Base-by-base conservation (phyloP, 225 moss, liverwort and hornwort species). In the Sphagnum tenellum region DNA sequence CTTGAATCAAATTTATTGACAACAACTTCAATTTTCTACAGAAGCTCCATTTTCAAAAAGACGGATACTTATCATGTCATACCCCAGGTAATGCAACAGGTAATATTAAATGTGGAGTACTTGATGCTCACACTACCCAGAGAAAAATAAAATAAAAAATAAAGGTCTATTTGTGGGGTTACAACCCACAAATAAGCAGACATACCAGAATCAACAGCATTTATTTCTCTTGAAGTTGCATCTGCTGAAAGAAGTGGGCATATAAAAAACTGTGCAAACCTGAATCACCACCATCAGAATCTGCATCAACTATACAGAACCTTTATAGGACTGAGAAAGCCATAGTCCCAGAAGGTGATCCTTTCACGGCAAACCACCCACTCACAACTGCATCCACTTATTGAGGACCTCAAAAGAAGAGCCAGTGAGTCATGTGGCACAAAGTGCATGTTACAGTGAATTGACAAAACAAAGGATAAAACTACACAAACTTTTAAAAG, bases 231-330 rank as follows among this genome's bases (percentile, higher is more conserved):
- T 63, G 90, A 88, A 62, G 89, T 86, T 71, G 96, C 96, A 87
- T 96, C 96, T 64, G 83, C 84, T 58, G 96, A 88, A 58, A 96
- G 79, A 66, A 90, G 79, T 53, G 96, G 96, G 69, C 96, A 88
- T 73, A 96, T 92, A 66, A 82, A 96, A 82, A 96, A 96, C 74
- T 96, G 96, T 51, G 96, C 89, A 64, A 96, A 96, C 82, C 94
- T 94, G 81, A 49, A 67, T 59, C 68, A 56, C 67, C 45, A 72
- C 29, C 29, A n/a, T 62, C 62, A n/a, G 62, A 44, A 9, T 58
- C 44, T 46, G 4, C 64, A 50, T 59, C 57, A 13, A 9, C 7
- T 2, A 4, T 8, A 9, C 54, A 56, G 5, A 10, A 3, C n/a
- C 29, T 58, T 4, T 0, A 11, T 3, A 44, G 44, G 4, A 6